Percentiles rank a stretch among this genome's conserved stretches.
Conservation (phyloP, 345 rosid species). For the Raphanus raphanistrum region DNA sequence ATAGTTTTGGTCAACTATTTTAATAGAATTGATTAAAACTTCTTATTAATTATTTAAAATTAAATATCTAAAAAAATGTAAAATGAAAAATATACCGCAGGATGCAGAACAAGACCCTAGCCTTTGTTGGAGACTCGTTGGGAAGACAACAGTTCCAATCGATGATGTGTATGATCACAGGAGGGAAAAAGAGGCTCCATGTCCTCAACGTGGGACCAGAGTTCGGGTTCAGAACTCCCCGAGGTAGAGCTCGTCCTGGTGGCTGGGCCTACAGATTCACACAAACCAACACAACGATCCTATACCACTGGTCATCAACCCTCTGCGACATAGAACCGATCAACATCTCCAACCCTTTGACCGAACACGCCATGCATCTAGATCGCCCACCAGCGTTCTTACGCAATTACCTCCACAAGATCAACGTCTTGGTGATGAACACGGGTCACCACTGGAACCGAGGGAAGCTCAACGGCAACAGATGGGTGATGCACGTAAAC, state of each 20-base stretch:
- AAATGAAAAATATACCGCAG: no score
- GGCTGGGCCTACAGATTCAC: constrained; percentile 83
- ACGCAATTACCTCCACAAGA: constrained; percentile 51
- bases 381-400: constrained; percentile 79
- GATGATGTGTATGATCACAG: constrained; percentile 78
- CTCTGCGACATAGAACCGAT: constrained; percentile 70
- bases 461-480: constrained; percentile 63
- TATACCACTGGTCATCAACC: constrained; percentile 75
- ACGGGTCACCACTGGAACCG: constrained; percentile 87
- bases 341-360: constrained; percentile 45
- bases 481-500: constrained; percentile 73
- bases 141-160: constrained; percentile 88
- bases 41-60: no score
- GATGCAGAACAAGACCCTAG: constrained; percentile 72
- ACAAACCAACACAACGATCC: constrained; percentile 64
- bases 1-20: no score
- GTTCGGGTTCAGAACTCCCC: constrained; percentile 55
- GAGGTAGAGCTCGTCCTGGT: constrained; percentile 56
- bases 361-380: constrained; percentile 77
- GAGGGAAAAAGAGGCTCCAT: constrained; percentile 49
- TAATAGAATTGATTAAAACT: no score
- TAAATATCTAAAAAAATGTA: no score
- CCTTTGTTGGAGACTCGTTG: constrained; percentile 86
- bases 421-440: constrained; percentile 72
- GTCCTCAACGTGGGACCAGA: constrained; percentile 63